phyloP scores from a whole-genome alignment of 208 protist genomes.

The Endotrypanum monterogeii region DNA sequence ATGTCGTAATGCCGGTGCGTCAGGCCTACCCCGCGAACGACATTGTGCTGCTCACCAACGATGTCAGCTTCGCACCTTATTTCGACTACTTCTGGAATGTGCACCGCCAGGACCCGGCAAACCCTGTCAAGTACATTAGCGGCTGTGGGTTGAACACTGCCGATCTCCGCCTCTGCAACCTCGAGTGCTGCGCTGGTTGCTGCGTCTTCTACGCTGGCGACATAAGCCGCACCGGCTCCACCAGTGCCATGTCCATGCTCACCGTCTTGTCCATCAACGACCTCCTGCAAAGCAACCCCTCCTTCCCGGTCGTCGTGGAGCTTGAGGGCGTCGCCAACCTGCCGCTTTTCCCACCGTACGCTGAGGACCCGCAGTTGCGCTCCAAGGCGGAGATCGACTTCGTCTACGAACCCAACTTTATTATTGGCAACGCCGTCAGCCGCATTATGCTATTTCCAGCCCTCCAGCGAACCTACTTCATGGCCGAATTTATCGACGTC shows the following conservation, averaged over 20 bases:
- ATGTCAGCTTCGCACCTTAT: constrained; percentile 72
- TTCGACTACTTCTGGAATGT: constrained; percentile 69
- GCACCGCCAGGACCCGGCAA: constrained; percentile 21
- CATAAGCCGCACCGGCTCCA: constrained; percentile 67
- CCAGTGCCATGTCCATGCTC: constrained; percentile 84
- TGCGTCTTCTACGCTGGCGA: constrained; percentile 78
- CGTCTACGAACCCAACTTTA: constrained; percentile 84
- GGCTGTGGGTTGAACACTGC: constrained; percentile 75
- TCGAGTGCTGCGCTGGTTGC: constrained; percentile 67
- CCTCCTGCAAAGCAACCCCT: constrained; percentile 58
- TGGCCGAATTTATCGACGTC: constrained; percentile 80
- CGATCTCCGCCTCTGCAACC: constrained; percentile 74
- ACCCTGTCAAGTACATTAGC: constrained; percentile 65
- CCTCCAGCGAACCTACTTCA: constrained; percentile 78
- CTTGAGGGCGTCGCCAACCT: constrained; percentile 73
- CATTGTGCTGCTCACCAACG: constrained; percentile 75
- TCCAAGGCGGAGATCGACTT: constrained; percentile 72
- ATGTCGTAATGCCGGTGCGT: constrained; percentile 61
- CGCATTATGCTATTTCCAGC: constrained; percentile 76
- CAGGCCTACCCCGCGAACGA: constrained; percentile 73
- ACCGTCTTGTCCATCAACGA: constrained; percentile 72
- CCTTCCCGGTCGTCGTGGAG: constrained; percentile 80
- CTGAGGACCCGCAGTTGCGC: constrained; percentile 55
- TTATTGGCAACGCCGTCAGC: constrained; percentile 84
- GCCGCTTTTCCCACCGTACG: constrained; percentile 76